These are phyloP conservation scores for Mycotypha africana DNA, from an alignment of 371 early-diverging fungal genomes.

Conservation along the genomic window DNA sequence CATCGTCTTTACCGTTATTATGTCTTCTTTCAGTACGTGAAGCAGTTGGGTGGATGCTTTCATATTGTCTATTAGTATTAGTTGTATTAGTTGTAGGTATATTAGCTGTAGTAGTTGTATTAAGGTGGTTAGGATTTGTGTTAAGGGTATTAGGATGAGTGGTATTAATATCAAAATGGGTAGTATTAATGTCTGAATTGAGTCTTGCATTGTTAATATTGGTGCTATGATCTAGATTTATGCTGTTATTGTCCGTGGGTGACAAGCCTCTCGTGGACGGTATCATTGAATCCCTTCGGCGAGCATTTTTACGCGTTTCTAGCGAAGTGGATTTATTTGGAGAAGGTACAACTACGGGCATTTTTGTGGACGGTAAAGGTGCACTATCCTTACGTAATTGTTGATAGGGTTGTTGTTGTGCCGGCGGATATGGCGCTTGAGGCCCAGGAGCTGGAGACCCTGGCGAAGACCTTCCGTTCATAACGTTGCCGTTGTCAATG, in stretches of 20 bases:
- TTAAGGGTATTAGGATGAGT: neutral
- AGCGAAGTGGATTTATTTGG: slow-evolving; percentile 25
- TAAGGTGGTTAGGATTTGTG: neutral
- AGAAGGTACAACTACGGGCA: slow-evolving; percentile 15
- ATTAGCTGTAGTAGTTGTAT: neutral
- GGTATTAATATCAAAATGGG: neutral
- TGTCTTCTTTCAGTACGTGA: neutral
- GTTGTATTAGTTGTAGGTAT: neutral
- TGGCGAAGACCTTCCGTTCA: slow-evolving; percentile 17
- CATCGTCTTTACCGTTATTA: too few relatives aligned
- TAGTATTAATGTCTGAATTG: too few relatives aligned
- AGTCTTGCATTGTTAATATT: too few relatives aligned
- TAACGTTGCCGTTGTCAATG: neutral
- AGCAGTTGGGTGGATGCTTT: neutral
- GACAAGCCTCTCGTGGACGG: slow-evolving; percentile 29
- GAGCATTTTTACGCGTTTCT: slow-evolving; percentile 10
- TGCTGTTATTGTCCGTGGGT: too few relatives aligned
- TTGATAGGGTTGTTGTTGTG: neutral
- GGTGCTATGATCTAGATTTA: too few relatives aligned
- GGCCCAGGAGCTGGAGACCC: slow-evolving; percentile 17
- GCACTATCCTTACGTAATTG: slow-evolving; percentile 15
- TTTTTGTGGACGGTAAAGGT: slow-evolving; percentile 10
- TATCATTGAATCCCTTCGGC: slow-evolving; percentile 24
- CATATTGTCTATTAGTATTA: neutral
- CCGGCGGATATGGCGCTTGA: too few relatives aligned